phyloP scores from a whole-genome alignment of 495 filamentous ascomycete species.

The Penicillium cosmopolitanum region DNA sequence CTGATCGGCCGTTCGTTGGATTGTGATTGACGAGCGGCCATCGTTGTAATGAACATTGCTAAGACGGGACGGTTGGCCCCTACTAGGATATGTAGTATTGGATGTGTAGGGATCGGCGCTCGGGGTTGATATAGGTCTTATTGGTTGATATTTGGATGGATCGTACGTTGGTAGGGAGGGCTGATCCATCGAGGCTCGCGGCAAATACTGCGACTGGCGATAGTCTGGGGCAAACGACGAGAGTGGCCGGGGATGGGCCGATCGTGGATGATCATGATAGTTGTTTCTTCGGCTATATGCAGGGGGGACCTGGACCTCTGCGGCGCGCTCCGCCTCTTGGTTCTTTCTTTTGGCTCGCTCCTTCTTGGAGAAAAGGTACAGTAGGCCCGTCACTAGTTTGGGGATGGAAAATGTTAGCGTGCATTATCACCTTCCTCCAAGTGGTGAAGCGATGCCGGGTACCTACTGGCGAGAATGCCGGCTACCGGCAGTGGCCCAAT shows the following conservation, averaged over 20 bases:
- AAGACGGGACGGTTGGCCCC: slow-evolving; percentile 27
- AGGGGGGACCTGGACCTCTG: slow-evolving; percentile 19
- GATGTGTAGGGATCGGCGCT: slow-evolving; percentile 13
- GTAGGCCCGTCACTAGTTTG: slow-evolving; percentile 27
- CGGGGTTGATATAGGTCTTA: slow-evolving; percentile 20
- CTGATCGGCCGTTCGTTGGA: slow-evolving; percentile 18
- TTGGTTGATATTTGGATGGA: slow-evolving; percentile 36
- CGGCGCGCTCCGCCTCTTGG: slow-evolving; percentile 13
- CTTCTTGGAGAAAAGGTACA: slow-evolving; percentile 32
- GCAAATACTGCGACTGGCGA: slow-evolving; percentile 22
- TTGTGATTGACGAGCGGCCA: slow-evolving; percentile 23
- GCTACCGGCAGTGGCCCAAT: slow-evolving; percentile 19
- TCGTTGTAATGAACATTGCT: slow-evolving; percentile 29
- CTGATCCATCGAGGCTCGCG: slow-evolving; percentile 27
- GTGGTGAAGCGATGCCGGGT: slow-evolving; percentile 5
- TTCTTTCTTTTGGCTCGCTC: slow-evolving; percentile 33
- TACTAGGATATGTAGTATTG: slow-evolving; percentile 3
- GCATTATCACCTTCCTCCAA: slow-evolving; percentile 17
- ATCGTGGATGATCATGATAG: slow-evolving; percentile 21
- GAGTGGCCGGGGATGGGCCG: slow-evolving; percentile 31
- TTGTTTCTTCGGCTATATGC: slow-evolving; percentile 21
- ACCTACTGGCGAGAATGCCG: slow-evolving; percentile 28
- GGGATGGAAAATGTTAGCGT: slow-evolving; percentile 17
- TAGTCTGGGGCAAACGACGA: slow-evolving; percentile 35
- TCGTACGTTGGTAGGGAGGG: slow-evolving; percentile 36